Evolutionary conservation across 257 asterid species (phyloP), one percentile per base, ranked within the genome.

Genomic region (Oldenlandia corymbosa): DNA sequence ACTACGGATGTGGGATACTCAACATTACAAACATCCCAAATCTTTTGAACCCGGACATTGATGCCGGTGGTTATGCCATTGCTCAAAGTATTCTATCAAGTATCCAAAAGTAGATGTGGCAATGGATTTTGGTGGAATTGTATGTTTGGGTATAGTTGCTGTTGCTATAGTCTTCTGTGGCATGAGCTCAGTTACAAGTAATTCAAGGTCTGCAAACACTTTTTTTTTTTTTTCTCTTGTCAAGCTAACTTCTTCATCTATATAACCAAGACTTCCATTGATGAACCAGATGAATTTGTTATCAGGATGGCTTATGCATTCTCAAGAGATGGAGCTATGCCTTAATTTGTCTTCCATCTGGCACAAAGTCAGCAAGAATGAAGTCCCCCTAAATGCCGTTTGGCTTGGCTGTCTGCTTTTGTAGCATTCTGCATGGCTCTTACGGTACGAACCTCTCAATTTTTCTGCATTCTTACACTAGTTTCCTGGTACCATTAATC

Each of bases 271-370:
- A n/a, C n/a, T n/a, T n/a, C n/a, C n/a, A n/a, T n/a, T n/a, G n/a
- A n/a, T n/a, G n/a, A n/a, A n/a, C n/a, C n/a, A n/a, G n/a, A n/a
- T n/a, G n/a, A n/a, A n/a, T n/a, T n/a, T 23, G 28, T 67, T 65
- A 42, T 37, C 76, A 91, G 99, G 84, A 90, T 93, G 99, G 90
- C 74, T 12, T 93, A 85, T 75, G 99, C 99, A 54, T 93, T 93
- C 83, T 93, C 99, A 45, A 78, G 99, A 77, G 97, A 93, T 27
- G 96, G 96, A 17, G 99, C 97, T 7, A 90, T 90, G 99, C 99
- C 99, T 11, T n/a, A n/a, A n/a, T n/a, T 84, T 87, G 67, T 93
- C 99, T 26, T 10, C 68, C 36, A 62, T 78, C 24, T 93, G 97
- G 97, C 97, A 90, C 72, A 79, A 85, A 83, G 99, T 93, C 30